A percentile compares a stretch with the other conserved stretches of the same genome.
phyloP scores from a whole-genome alignment of 345 rosid genomes.

The Rhodamnia rubescens region DNA sequence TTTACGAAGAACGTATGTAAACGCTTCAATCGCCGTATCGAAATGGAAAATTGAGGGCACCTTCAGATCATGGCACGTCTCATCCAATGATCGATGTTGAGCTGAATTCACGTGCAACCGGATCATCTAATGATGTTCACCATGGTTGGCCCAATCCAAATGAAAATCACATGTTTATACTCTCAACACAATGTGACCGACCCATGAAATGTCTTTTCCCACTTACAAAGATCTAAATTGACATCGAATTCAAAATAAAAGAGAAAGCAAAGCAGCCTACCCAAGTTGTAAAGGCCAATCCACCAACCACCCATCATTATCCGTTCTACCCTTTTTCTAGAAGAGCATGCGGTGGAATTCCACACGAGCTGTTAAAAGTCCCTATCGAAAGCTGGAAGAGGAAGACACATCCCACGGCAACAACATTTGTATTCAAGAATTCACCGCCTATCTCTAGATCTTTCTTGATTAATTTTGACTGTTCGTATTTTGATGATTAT shows the following conservation, averaged over 20 bases:
- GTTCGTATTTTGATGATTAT: no score
- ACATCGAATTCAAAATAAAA: neutral
- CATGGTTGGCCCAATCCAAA: accelerated
- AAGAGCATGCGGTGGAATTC: neutral
- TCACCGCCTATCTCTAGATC: no score
- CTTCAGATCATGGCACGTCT: accelerated
- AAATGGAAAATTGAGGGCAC: neutral
- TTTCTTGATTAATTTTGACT: no score
- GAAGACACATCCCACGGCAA: neutral
- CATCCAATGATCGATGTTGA: neutral
- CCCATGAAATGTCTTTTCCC: neutral
- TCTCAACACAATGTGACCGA: no score
- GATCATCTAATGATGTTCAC: neutral
- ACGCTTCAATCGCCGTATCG: neutral
- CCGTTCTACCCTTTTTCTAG: neutral
- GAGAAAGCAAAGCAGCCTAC: neutral
- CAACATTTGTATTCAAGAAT: neutral
- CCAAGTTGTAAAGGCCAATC: neutral
- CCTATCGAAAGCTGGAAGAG: neutral
- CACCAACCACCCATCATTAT: neutral
- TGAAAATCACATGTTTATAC: neutral
- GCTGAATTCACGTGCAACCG: neutral
- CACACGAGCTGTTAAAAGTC: neutral
- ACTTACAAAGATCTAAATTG: neutral
- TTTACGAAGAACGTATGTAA: neutral